Evolutionary conservation across 345 rosid species (phyloP), one percentile per base, ranked within the genome.

Genomic region (Combretum micranthum): DNA sequence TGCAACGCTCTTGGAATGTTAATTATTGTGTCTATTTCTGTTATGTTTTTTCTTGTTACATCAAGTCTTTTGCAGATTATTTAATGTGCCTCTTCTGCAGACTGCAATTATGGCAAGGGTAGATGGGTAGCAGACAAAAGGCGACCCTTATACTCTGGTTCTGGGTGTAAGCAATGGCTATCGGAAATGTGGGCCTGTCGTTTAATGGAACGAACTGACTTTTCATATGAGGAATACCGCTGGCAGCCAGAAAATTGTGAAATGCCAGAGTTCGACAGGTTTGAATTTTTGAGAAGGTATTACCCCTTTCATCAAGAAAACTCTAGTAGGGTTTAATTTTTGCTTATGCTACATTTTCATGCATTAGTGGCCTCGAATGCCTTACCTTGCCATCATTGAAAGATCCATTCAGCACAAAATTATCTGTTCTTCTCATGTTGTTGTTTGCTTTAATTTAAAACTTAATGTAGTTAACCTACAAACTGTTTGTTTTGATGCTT

Each of bases 171-270:
- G 64, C 82, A 66, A 15, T 88, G 96, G 96, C 53, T 88, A 56
- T 80, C 94, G 42, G 71, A 55, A 56, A 75, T 80, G 85, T 86
- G 96, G 96, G 72, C 96, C 0, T 88, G 93, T 74, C 71, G 88
- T 66, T 62, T 75, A 20, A 81, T 74, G 22, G 74, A 74, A 20
- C 72, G 94, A 14, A 73, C 76, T 3, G 95, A 86, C 54, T 91
- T 88, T 64, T 79, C 95, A 2, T 91, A 72, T 0, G 98, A 91
- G 64, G 61, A 77, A 65, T 82, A 77, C 55, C 73, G 86, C 17
- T 91, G 98, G 92, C 90, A 80, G 67, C 92, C 96, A 18, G 58
- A 80, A 46, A 71, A 82, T 72, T 91, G 95, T 64, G 69, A 80
- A 56, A 74, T 79, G 77, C 77, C 75, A 20, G 80, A 79, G 56